phyloP scores from a whole-genome alignment of 306 rosid species.

The Quercus agrifolia region DNA sequence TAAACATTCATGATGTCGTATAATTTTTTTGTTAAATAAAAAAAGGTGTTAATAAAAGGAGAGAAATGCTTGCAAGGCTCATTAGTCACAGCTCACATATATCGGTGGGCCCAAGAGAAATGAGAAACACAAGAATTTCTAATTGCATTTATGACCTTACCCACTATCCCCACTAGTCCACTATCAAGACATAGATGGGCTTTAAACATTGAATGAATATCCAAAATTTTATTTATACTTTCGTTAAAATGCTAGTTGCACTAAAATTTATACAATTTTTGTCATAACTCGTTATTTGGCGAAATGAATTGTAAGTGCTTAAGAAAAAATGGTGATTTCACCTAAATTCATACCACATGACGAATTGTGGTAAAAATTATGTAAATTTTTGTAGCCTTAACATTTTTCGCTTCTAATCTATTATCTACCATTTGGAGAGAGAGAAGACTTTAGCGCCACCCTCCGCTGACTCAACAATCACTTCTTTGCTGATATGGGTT shows the following conservation, averaged over 20 bases:
- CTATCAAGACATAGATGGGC: not conserved
- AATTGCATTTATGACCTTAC: not conserved
- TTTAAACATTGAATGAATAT: no score
- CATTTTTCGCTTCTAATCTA: no score
- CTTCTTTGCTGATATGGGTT: not conserved
- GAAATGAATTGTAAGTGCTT: fast-evolving
- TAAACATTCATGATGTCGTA: no score
- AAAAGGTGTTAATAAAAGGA: no score
- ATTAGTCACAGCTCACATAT: not conserved
- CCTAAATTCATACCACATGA: fast-evolving
- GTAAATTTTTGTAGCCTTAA: no score
- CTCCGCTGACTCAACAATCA: slow-evolving; percentile 7
- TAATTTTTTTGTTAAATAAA: no score
- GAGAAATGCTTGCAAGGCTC: not conserved
- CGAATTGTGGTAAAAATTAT: fast-evolving
- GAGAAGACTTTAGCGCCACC: not conserved
- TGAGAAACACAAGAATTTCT: not conserved
- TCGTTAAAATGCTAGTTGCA: no score
- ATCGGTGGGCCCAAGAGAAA: not conserved
- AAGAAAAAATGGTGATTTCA: fast-evolving
- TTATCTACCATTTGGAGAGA: no score
- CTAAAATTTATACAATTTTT: no score
- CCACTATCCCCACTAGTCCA: not conserved
- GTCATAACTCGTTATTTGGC: fast-evolving
- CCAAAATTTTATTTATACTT: no score